Evolutionary conservation across 1,284 basidiomycete species (phyloP), one percentile per base, ranked within the genome.

Genomic region (Thelephora terrestris): DNA sequence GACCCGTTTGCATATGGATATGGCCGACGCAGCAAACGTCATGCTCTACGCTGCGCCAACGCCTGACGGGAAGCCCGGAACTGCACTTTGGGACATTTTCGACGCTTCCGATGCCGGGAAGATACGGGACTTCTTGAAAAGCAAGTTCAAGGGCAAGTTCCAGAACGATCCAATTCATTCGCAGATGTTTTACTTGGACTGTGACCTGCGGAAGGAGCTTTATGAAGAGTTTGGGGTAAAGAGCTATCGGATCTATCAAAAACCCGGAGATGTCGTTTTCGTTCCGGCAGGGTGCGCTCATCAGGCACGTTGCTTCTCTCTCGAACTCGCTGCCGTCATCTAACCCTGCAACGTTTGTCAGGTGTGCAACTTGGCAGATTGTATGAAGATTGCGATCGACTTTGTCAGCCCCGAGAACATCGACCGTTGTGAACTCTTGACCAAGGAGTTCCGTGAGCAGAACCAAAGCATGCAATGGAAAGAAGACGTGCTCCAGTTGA

Each of bases 271-370:
- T 58, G 93, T 91, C 0, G 83, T 98, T 10, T 94, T 97, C 63
- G 92, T 98, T 55, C 93, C 93, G 3, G 93, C 93, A 1, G 93
- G 94, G 29, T 96, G 91, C 64, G 92, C 93, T 0, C 91, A 96
- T 66, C 91, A 94, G 75, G 90, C 91, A 46, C 61, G 79, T 62
- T 43, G 25, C 18, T 6, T 17, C 17, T 32, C 16, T 23, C 21
- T 24, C 20, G 32, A 23, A n/a, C 14, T 17, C 18, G 16, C 10
- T 24, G 1, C 12, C 5, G 29, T 32, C 29, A 32, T 7, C 45
- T 43, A 34, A 24, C 29, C 24, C 16, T 14, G 17, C 40, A 12
- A 18, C 16, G 18, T 35, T 20, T 45, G 4, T 20, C 55, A 88
- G 79, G 87, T 90, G 6, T 80, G 81, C 59, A 93, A 94, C 59